Evolutionary conservation across 805 yeast species (phyloP), one percentile per base, ranked within the genome.

Genomic region (Candida qinlingensis): DNA sequence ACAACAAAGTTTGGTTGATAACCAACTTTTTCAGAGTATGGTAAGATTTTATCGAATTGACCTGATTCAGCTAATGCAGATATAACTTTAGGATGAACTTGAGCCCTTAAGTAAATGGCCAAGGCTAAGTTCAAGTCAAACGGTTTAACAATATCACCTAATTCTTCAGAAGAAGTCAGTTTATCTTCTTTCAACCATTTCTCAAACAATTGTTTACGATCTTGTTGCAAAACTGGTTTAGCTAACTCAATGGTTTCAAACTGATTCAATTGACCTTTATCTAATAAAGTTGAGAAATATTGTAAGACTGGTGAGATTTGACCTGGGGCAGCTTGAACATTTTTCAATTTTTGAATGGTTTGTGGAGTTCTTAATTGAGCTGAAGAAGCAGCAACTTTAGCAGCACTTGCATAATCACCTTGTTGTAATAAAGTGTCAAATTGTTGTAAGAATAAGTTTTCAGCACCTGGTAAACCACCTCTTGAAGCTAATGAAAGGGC

Each of bases 401-500:
- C 99, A 46, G 99, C 99, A 59, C 84, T 83, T 48, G 82, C 75
- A 64, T 90, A 94, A 66, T 90, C 94, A 58, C 97, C 97, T 58
- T 82, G 81, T 55, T 81, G 79, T 60, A 94, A 75, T 60, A 84
- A 77, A 65, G 83, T 82, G 62, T 90, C 95, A 72, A 94, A 94
- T 70, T 92, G 98, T 70, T 90, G 96, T 51, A 77, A 72, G 69
- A 94, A 91, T 54, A 94, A 76, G 61, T 82, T 83, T 66, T 94
- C 99, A 43, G 98, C 99, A 56, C 99, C 99, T 39, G 96, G 94
- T 62, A 94, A 80, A 2, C 96, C 96, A 63, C 97, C 97, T 68
- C 98, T 86, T 4, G 96, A 80, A 29, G 98, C 95, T 55, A 94
- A 79, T 9, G 89, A 75, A 52, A 94, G 74, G 4, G 97, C 99